phyloP scores from a whole-genome alignment of 345 rosid species.

The Chamaenerion angustifolium region DNA sequence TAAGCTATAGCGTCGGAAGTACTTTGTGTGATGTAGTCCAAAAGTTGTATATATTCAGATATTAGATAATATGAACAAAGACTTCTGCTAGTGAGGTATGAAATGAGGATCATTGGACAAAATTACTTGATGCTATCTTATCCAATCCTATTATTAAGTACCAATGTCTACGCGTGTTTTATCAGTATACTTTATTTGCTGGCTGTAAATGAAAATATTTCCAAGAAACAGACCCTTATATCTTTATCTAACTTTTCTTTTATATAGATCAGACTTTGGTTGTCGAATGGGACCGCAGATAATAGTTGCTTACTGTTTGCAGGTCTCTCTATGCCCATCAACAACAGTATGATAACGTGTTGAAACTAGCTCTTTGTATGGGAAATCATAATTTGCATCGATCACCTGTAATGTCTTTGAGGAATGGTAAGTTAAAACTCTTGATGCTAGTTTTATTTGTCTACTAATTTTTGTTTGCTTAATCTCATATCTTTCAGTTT shows the following conservation, averaged over 20 bases:
- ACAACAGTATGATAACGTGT: constrained; percentile 18
- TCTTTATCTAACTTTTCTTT: neutral
- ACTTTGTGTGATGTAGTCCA: too few relatives aligned
- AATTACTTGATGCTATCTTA: too few relatives aligned
- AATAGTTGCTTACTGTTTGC: constrained; percentile 10
- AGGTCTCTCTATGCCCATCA: constrained; percentile 40
- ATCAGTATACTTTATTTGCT: too few relatives aligned
- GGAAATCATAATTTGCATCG: constrained; percentile 24
- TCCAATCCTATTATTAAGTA: too few relatives aligned
- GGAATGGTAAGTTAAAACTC: constrained; percentile 32
- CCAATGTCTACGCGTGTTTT: too few relatives aligned
- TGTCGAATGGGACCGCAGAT: neutral
- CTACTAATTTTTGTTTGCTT: neutral
- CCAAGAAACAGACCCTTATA: too few relatives aligned
- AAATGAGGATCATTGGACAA: too few relatives aligned
- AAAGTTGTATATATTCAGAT: too few relatives aligned
- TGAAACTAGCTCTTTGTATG: constrained; percentile 28
- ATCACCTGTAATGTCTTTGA: constrained; percentile 25
- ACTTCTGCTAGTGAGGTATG: too few relatives aligned
- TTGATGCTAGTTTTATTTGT: neutral
- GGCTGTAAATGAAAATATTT: too few relatives aligned
- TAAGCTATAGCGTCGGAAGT: too few relatives aligned
- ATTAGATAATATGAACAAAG: too few relatives aligned
- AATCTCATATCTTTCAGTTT: neutral
- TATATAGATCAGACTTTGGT: neutral